Percentiles rank a stretch among this genome's conserved stretches.
Evolutionary conservation across 805 yeast species (phyloP).

Genomic region (Zygoascus bituminiphila): DNA sequence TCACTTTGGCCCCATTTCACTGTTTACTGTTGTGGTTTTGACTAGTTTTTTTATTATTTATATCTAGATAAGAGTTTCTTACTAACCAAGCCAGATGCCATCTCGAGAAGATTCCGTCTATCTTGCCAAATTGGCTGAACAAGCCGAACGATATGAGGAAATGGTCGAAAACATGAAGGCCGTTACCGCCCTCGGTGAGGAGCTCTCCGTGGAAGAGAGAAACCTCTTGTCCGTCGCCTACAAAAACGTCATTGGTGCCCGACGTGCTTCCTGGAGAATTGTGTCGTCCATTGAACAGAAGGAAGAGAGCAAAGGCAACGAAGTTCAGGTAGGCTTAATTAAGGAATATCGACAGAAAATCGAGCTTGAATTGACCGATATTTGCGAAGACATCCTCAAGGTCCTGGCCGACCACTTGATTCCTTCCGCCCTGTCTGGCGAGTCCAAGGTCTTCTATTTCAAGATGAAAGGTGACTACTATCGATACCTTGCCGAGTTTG

Average conservation of each 20-base stretch:
- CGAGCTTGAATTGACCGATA: slow-evolving; percentile 84
- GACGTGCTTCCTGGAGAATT: slow-evolving; percentile 99
- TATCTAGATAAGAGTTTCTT: neutral
- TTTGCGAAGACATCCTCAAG: slow-evolving; percentile 86
- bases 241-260: slow-evolving; percentile 97
- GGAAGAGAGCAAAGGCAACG: slow-evolving; percentile 94
- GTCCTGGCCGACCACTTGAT: slow-evolving; percentile 86
- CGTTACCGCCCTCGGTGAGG: slow-evolving; percentile 93
- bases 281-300: slow-evolving; percentile 97
- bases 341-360: slow-evolving; percentile 92
- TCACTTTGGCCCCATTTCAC: neutral
- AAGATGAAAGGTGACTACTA: slow-evolving; percentile 99
- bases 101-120: slow-evolving; percentile 21
- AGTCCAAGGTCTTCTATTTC: slow-evolving; percentile 95
- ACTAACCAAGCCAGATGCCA: slow-evolving; percentile 7
- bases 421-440: slow-evolving; percentile 92
- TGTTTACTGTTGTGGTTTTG: no score
- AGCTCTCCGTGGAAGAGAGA: slow-evolving; percentile 95
- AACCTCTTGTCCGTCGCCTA: slow-evolving; percentile 94
- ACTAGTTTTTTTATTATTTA: no score
- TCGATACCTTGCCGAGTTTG: slow-evolving; percentile 97
- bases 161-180: slow-evolving; percentile 98
- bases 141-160: slow-evolving; percentile 99
- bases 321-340: slow-evolving; percentile 78
- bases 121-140: slow-evolving; percentile 96